phyloP scores from a whole-genome alignment of 768 basidiomycete species.

The Rhodotorula kratochvilovae region DNA sequence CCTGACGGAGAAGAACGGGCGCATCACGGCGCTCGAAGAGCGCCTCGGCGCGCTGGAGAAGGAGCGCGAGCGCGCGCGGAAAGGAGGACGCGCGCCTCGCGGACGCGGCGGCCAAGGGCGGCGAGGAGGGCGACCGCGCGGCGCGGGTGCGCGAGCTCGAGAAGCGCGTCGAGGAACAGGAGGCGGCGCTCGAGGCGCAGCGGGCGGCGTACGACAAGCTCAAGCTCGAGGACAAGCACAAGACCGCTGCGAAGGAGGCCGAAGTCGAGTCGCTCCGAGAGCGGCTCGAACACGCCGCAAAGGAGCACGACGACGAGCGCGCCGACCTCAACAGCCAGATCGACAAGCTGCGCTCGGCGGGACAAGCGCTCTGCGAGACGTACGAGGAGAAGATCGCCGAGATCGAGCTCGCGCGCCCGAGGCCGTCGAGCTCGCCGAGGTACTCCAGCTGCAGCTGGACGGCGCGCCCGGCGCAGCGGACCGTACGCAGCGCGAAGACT shows the following conservation, averaged over 20 bases:
- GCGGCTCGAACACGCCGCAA: constrained; percentile 51
- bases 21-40: constrained; percentile 48
- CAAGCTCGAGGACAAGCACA: constrained; percentile 27
- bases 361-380: constrained; percentile 87
- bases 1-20: constrained; percentile 48
- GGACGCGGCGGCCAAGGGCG: constrained; percentile 1
- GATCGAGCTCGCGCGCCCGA: constrained; percentile 72
- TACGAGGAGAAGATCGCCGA: constrained; percentile 82
- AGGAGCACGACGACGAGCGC: constrained; percentile 59
- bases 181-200: constrained; percentile 42
- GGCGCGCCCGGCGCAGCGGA: neutral
- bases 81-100: constrained; percentile 52
- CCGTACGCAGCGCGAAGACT: neutral
- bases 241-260: constrained; percentile 54
- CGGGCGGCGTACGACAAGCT: constrained; percentile 17
- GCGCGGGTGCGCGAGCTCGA: constrained; percentile 39
- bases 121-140: constrained; percentile 25
- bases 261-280: constrained; percentile 60
- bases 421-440: constrained; percentile 61
- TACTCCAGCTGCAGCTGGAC: constrained; percentile 57
- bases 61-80: constrained; percentile 56
- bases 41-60: constrained; percentile 56
- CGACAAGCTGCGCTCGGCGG: constrained; percentile 78
- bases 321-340: constrained; percentile 67
- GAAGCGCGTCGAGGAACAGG: constrained; percentile 39